Percentiles rank a stretch among this genome's conserved stretches.
Evolutionary conservation across 208 protist species (phyloP).

Genomic region (Leishmania tropica): DNA sequence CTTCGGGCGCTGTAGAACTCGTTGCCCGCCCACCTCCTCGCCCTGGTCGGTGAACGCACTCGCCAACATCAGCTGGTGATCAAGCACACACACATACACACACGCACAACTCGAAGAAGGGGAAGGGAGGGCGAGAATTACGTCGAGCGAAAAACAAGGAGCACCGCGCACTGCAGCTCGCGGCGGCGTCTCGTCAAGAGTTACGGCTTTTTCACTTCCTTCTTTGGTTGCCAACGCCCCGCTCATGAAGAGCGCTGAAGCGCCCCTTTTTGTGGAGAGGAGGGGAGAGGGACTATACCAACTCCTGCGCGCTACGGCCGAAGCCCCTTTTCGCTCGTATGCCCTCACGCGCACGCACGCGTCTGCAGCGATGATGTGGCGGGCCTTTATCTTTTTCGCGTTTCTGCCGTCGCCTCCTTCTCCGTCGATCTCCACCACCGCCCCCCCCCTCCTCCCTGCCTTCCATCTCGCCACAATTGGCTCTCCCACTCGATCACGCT

Average conservation of each 20-base stretch:
- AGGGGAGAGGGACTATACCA: no score
- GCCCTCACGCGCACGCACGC: not conserved
- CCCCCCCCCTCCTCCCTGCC: no score
- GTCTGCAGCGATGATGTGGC: not conserved
- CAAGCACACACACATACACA: not conserved
- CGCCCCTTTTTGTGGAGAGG: not conserved
- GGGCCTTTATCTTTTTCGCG: not conserved
- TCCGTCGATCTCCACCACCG: no score
- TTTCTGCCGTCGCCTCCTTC: not conserved
- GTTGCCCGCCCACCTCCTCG: not conserved
- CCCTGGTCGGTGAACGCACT: not conserved
- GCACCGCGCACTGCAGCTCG: not conserved
- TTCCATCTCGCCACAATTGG: not conserved
- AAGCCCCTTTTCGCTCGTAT: not conserved
- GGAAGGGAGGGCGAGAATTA: not conserved
- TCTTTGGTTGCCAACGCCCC: not conserved
- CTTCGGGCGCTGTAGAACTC: not conserved
- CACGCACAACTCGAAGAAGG: not conserved
- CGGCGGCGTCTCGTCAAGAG: not conserved
- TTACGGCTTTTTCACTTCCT: not conserved
- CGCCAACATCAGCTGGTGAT: not conserved
- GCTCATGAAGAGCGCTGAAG: not conserved
- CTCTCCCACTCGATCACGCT: not conserved
- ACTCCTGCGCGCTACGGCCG: not conserved
- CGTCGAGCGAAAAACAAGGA: not conserved